A percentile compares a stretch with the other conserved stretches of the same genome.
Conservation (phyloP, 805 yeast genomes). For the Ogataea methylovora region DNA sequence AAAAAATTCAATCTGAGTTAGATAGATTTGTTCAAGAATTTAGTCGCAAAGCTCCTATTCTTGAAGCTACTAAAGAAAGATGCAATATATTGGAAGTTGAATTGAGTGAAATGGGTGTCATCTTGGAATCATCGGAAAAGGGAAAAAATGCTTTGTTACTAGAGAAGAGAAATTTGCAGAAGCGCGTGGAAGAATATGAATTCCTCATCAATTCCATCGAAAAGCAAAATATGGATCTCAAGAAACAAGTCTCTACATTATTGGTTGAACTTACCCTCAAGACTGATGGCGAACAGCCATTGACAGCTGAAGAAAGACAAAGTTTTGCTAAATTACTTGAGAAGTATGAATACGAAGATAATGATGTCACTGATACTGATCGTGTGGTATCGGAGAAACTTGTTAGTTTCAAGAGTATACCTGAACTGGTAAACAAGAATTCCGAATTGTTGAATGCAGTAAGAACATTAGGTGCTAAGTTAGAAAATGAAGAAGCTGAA, state of each 20-base stretch:
- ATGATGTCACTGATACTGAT: conserved; percentile 57
- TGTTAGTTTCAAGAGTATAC: conserved; percentile 57
- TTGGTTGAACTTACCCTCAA: conserved; percentile 59
- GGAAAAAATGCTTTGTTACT: conserved; percentile 26
- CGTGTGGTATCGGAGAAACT: conserved; percentile 63
- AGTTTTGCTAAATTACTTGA: conserved; percentile 51
- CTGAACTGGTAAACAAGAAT: conserved; percentile 68
- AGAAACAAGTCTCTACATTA: conserved; percentile 73
- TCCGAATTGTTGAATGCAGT: conserved; percentile 62
- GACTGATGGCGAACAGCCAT: conserved; percentile 48
- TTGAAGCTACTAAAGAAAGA: conserved; percentile 58
- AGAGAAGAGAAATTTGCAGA: conserved; percentile 16
- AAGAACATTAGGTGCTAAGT: conserved; percentile 61
- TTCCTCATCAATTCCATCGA: conserved; percentile 41
- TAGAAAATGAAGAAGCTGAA: conserved; percentile 54
- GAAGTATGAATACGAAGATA: conserved; percentile 9
- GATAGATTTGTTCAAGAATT: conserved; percentile 67
- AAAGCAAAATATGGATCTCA: conserved; percentile 61
- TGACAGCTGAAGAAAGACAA: conserved; percentile 57
- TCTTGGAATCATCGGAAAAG: conserved; percentile 45
- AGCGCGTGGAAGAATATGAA: conserved; percentile 33
- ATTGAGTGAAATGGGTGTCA: conserved; percentile 43
- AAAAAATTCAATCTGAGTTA: conserved; percentile 61
- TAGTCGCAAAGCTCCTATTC: conserved; percentile 70
- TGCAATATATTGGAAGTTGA: conserved; percentile 50